phyloP scores from a whole-genome alignment of 2,329 filamentous ascomycete species.

The Rhynchosporium graminicola region DNA sequence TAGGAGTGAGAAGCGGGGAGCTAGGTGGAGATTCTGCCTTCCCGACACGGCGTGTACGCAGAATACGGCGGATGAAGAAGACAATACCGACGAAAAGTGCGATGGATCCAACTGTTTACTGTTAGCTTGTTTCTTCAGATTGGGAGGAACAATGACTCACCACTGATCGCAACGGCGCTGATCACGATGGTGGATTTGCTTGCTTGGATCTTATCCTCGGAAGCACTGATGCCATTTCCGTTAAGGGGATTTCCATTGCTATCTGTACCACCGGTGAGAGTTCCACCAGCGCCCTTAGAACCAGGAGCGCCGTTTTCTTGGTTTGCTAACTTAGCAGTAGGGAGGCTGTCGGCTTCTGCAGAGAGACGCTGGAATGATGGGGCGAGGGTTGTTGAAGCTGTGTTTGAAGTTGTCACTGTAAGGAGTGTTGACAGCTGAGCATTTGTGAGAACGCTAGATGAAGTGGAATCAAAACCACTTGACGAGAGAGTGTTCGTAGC shows the following conservation, averaged over 20 bases:
- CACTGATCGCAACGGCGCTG: conserved; percentile 19
- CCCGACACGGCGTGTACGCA: conserved; percentile 24
- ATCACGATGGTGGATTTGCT: conserved; percentile 13
- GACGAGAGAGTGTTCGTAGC: background rate
- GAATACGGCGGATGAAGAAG: conserved; percentile 24
- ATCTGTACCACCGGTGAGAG: conserved; percentile 10
- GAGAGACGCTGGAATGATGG: conserved; percentile 10
- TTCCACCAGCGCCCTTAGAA: conserved; percentile 8
- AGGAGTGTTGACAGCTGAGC: conserved; percentile 5
- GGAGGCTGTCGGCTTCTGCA: conserved; percentile 12
- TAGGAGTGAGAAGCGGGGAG: conserved; percentile 22
- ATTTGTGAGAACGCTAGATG: background rate
- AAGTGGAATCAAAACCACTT: background rate
- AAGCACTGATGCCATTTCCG: background rate
- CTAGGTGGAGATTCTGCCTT: conserved; percentile 25
- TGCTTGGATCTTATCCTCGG: conserved; percentile 3
- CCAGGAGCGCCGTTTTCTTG: background rate
- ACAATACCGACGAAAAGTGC: conserved; percentile 24
- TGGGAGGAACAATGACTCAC: conserved; percentile 10
- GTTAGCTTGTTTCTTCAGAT: background rate
- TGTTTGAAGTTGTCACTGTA: conserved; percentile 6
- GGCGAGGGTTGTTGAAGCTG: background rate
- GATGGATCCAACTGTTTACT: conserved; percentile 20
- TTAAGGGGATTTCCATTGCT: conserved; percentile 5
- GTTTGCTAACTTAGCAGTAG: background rate